A percentile compares a stretch with the other conserved stretches of the same genome.
These are phyloP conservation scores for Aspergillus quadrilineatus DNA, from an alignment of 2,329 filamentous ascomycete genomes.

Conservation along the genomic window DNA sequence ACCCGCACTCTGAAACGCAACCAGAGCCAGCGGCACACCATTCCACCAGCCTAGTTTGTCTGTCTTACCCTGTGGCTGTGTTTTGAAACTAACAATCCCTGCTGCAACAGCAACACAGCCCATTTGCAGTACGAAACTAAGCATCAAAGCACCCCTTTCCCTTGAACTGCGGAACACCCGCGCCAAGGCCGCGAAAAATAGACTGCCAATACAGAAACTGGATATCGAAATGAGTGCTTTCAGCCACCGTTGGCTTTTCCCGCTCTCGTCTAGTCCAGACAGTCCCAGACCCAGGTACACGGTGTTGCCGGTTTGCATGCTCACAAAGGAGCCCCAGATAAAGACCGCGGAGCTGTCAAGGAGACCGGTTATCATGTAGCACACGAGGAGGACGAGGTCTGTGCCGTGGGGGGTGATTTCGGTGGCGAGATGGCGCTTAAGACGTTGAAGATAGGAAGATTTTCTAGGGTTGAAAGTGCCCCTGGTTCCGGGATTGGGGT, in stretches of 20 bases:
- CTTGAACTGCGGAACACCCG: conserved; percentile 30
- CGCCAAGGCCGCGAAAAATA: conserved; percentile 64
- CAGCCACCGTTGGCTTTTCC: conserved; percentile 57
- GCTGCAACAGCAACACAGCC: conserved; percentile 54
- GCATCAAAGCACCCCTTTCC: conserved; percentile 44
- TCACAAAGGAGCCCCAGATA: conserved; percentile 77
- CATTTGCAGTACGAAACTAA: conserved; percentile 59
- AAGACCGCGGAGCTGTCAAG: conserved; percentile 74
- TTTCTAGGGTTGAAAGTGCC: neutral
- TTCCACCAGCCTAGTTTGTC: conserved; percentile 54
- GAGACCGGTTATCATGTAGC: conserved; percentile 75
- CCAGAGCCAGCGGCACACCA: conserved; percentile 64
- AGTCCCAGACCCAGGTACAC: conserved; percentile 75
- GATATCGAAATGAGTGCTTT: conserved; percentile 70
- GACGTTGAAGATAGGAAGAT: neutral
- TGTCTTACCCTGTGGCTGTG: neutral
- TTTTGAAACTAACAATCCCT: conserved; percentile 50
- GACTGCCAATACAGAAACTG: conserved; percentile 70
- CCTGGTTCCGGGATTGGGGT: neutral
- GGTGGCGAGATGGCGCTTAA: conserved; percentile 14
- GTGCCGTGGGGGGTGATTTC: conserved; percentile 63
- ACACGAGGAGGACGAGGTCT: conserved; percentile 67
- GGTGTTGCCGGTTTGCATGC: conserved; percentile 85
- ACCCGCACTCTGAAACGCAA: conserved; percentile 75
- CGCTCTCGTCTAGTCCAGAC: conserved; percentile 49